A percentile compares a stretch with the other conserved stretches of the same genome.
Conservation (phyloP, 176 grass and related monocot species). For the Ensete glaucum region DNA sequence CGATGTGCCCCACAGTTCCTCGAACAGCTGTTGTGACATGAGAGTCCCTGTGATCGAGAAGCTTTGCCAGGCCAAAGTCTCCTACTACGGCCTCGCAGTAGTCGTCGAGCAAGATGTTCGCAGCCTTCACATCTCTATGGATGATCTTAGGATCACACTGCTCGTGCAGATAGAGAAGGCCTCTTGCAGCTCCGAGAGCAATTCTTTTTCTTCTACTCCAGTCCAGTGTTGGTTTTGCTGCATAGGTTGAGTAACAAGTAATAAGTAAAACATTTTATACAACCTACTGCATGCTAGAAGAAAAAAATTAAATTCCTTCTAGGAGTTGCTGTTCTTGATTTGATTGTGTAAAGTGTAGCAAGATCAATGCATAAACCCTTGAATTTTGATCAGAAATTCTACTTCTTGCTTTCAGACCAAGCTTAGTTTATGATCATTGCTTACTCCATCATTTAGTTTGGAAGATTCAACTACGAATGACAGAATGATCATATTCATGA, state of each 20-base stretch:
- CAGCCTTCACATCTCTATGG: conserved; percentile 18
- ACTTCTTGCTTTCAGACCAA: too few relatives aligned
- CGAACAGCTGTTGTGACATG: conserved; percentile 13
- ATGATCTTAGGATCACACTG: conserved; percentile 22
- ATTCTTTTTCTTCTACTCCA: conserved; percentile 1
- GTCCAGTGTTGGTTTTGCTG: neutral
- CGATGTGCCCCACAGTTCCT: conserved; percentile 10
- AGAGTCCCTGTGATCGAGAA: conserved; percentile 12
- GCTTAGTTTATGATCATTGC: too few relatives aligned
- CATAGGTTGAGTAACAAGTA: neutral
- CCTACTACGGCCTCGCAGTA: conserved; percentile 10
- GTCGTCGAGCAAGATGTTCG: conserved; percentile 9
- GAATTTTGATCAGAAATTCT: too few relatives aligned
- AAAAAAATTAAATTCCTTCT: too few relatives aligned
- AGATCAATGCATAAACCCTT: too few relatives aligned
- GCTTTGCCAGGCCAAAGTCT: conserved; percentile 13
- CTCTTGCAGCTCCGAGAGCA: neutral
- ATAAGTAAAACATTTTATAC: neutral
- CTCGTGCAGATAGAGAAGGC: conserved; percentile 10
- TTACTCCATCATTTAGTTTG: too few relatives aligned
- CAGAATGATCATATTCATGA: too few relatives aligned
- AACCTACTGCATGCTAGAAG: too few relatives aligned
- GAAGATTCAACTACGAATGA: too few relatives aligned
- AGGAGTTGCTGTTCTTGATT: too few relatives aligned
- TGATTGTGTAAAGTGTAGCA: too few relatives aligned